Evolutionary conservation across 2,329 filamentous ascomycete genomes (phyloP), one percentile per base, ranked within the genome.

Genomic region (Fusarium continuum): DNA sequence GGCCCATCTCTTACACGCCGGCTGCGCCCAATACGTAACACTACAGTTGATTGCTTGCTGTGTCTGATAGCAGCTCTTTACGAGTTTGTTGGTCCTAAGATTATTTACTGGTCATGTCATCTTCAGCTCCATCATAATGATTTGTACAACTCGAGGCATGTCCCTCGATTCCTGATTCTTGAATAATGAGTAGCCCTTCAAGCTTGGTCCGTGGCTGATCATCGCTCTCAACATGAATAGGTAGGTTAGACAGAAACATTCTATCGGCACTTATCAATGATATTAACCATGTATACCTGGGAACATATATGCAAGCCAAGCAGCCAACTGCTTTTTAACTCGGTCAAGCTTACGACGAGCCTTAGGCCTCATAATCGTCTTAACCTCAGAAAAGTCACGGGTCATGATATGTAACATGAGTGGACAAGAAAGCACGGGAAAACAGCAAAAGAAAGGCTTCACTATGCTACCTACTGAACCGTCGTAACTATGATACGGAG

Each of bases 371-470:
- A 13, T 45, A 16, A 26, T 28, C 35, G 35, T 47, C 17, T 19
- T 44, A 49, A 44, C 39, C 25, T 4, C 20, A 17, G 7, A 49
- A 17, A 31, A 20, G 39, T 44, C 28, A 59, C 47, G 28, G 17
- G 23, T 9, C 31, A 41, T 19, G 17, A 22, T 39, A 32, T 19
- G n/a, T 39, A 46, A 50, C 31, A 50, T 26, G 20, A 13, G 49
- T 55, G 16, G 17, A n/a, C 17, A 40, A 16, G 23, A 17, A 31
- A 56, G 19, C 23, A 9, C 40, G 39, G 31, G 31, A 54, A 41
- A 35, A 20, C 22, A 60, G 49, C 44, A 56, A 67, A 61, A 49
- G 51, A 61, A 66, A 67, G 65, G 68, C 68, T 67, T 61, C 49
- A 63, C 40, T 45, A 64, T 60, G 65, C 65, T 65, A 65, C 55